These are phyloP conservation scores for Boletus speciosus DNA, from an alignment of 768 basidiomycete genomes.

Conservation along the genomic window DNA sequence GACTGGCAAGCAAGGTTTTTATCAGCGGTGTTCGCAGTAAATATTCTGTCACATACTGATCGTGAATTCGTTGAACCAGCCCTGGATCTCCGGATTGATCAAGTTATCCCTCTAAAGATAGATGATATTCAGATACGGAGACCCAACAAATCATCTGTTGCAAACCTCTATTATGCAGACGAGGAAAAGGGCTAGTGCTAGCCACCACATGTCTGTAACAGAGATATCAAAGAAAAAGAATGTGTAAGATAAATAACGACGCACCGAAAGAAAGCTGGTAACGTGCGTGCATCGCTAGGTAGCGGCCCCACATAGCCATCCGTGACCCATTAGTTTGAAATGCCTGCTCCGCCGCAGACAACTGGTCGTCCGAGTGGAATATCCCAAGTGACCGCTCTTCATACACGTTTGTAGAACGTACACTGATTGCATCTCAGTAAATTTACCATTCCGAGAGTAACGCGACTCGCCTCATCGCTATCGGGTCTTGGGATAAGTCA, in stretches of 20 bases:
- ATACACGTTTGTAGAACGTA: constrained; percentile 91
- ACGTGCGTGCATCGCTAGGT: constrained; percentile 78
- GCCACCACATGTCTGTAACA: constrained; percentile 92
- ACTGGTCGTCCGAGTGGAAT: constrained; percentile 50
- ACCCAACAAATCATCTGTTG: background rate
- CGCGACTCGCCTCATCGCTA: constrained; percentile 65
- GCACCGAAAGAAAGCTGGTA: constrained; percentile 88
- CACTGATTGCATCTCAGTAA: constrained; percentile 40
- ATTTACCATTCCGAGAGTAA: background rate
- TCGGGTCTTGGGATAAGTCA: constrained; percentile 51
- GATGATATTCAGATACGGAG: background rate
- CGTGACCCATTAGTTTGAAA: constrained; percentile 46
- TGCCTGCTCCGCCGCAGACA: constrained; percentile 43
- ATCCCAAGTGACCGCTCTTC: constrained; percentile 90
- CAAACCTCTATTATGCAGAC: constrained; percentile 91
- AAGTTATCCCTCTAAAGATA: constrained; percentile 53
- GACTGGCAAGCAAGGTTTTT: constrained; percentile 38
- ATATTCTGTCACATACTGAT: constrained; percentile 49
- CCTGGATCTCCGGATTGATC: constrained; percentile 45
- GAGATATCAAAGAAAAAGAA: background rate
- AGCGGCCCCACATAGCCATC: constrained; percentile 68
- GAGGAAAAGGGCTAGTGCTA: constrained; percentile 77
- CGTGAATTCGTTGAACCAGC: constrained; percentile 84
- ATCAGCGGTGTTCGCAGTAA: background rate
- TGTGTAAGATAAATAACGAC: constrained; percentile 15